Percentiles rank a stretch among this genome's conserved stretches.
Evolutionary conservation across 1,284 basidiomycete genomes (phyloP).

Genomic region (Fistulina hepatica): DNA sequence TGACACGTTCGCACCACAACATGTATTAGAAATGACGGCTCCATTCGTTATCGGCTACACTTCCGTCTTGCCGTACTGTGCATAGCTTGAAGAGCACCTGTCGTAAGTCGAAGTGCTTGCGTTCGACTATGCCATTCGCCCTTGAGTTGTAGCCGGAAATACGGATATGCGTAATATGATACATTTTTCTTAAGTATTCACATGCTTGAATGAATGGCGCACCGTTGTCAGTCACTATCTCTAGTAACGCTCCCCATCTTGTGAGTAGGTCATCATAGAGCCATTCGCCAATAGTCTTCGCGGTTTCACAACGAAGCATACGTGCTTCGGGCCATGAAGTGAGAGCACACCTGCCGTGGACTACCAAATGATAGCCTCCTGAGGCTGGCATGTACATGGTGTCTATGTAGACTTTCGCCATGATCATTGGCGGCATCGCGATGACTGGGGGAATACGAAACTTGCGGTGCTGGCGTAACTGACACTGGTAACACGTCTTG

Average conservation of each 20-base stretch:
- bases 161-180: conserved; percentile 28
- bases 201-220: conserved; percentile 24
- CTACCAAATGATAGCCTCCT: conserved; percentile 19
- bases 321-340: conserved; percentile 19
- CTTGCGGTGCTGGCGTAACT: background rate
- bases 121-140: conserved; percentile 30
- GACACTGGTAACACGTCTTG: conserved; percentile 4
- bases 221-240: conserved; percentile 26
- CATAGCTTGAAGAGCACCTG: conserved; percentile 28
- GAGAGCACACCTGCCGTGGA: conserved; percentile 18
- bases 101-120: conserved; percentile 25
- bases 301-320: conserved; percentile 15
- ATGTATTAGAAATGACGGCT: conserved; percentile 1
- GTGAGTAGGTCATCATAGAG: conserved; percentile 18
- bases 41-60: conserved; percentile 10
- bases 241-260: conserved; percentile 16
- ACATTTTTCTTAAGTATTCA: conserved; percentile 21
- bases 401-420: conserved; percentile 24
- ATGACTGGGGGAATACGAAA: conserved; percentile 21
- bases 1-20: conserved; percentile 20
- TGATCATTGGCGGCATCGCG: conserved; percentile 20
- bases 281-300: conserved; percentile 15
- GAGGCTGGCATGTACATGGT: conserved; percentile 18
- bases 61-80: no score
- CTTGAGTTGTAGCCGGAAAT: conserved; percentile 36